A percentile compares a stretch with the other conserved stretches of the same genome.
Evolutionary conservation across 441 rosid genomes (phyloP).

Genomic region (Manihot esculenta): DNA sequence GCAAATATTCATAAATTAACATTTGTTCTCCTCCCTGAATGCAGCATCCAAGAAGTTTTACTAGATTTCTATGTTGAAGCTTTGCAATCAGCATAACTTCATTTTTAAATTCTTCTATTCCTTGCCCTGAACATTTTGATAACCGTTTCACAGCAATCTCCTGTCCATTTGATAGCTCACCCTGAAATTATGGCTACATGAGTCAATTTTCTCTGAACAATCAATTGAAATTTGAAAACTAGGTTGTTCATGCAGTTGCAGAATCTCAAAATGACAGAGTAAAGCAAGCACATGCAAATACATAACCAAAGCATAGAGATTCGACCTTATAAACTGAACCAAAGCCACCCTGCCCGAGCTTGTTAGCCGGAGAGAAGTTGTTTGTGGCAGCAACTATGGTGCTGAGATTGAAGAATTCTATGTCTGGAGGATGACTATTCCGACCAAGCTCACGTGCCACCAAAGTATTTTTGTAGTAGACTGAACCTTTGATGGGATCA

Average conservation of each 20-base stretch:
- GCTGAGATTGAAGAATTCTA: constrained; percentile 6
- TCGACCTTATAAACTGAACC: constrained; percentile 34
- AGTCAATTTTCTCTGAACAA: not conserved
- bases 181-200: constrained; percentile 25
- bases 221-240: not conserved
- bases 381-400: constrained; percentile 20
- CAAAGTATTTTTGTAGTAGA: constrained; percentile 7
- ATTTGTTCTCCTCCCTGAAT: constrained; percentile 37
- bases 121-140: constrained; percentile 36
- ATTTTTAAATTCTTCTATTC: constrained; percentile 35
- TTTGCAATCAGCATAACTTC: constrained; percentile 37
- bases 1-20: constrained; percentile 40
- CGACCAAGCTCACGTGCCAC: constrained; percentile 4
- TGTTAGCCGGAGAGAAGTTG: constrained; percentile 18
- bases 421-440: not conserved
- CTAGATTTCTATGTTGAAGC: constrained; percentile 48
- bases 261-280: not conserved
- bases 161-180: constrained; percentile 32
- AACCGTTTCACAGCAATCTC: constrained; percentile 44
- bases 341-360: constrained; percentile 37
- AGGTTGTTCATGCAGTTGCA: not conserved
- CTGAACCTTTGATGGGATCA: constrained; percentile 2
- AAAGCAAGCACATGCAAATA: not conserved
- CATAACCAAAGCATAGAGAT: not conserved
- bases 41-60: constrained; percentile 43